Conservation (phyloP, 768 basidiomycete species). For the Hypholoma sublateritium region DNA sequence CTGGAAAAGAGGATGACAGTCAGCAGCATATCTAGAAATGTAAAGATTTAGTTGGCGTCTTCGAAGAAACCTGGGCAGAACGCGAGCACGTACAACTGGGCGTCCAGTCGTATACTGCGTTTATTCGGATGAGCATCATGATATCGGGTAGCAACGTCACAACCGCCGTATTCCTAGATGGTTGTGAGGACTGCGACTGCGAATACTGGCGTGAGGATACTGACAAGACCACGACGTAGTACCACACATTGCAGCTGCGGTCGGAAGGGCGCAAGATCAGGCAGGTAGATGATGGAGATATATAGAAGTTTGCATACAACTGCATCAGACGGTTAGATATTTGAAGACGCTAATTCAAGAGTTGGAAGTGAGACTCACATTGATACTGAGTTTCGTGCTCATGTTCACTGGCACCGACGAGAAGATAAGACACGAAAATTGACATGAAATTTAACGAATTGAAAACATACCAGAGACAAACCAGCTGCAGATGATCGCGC, state of each 20-base stretch:
- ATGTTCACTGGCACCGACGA: conserved; percentile 13
- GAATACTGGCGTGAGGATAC: conserved; percentile 1
- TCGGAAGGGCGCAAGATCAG: background rate
- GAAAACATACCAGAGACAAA: conserved; percentile 17
- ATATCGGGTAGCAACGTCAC: conserved; percentile 19
- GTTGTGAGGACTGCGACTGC: background rate
- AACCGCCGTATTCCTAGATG: conserved; percentile 14
- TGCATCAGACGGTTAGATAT: background rate
- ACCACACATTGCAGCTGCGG: conserved; percentile 20
- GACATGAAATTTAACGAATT: background rate
- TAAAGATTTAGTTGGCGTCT: background rate
- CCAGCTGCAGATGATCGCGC: conserved; percentile 6
- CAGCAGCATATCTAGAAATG: conserved; percentile 10
- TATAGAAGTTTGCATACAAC: conserved; percentile 11
- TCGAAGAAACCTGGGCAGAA: background rate
- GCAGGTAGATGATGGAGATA: background rate
- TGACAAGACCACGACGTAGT: conserved; percentile 21
- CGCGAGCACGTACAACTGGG: conserved; percentile 4
- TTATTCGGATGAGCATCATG: conserved; percentile 23
- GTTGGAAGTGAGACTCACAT: conserved; percentile 7
- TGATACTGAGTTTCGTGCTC: conserved; percentile 12
- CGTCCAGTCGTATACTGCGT: conserved; percentile 19
- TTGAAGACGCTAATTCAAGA: background rate
- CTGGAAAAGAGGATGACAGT: conserved; percentile 16
- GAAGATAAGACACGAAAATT: no score